Percentiles rank a stretch among this genome's conserved stretches.
Evolutionary conservation across 2,329 filamentous ascomycete genomes (phyloP).

Genomic region (Colletotrichum spaethianum): DNA sequence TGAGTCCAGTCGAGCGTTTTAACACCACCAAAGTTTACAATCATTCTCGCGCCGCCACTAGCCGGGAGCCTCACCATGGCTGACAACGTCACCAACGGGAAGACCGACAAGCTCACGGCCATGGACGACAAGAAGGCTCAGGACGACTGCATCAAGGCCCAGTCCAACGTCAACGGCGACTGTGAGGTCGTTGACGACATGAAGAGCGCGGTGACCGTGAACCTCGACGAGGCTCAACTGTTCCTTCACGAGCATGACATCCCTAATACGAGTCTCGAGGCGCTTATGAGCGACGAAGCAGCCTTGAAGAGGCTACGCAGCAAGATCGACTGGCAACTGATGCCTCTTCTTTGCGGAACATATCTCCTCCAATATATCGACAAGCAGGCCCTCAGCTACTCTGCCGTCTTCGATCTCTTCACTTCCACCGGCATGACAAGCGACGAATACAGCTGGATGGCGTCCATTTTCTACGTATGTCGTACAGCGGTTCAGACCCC

Average conservation of each 20-base stretch:
- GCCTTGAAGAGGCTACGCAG: slow-evolving; percentile 45
- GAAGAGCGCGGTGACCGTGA: slow-evolving; percentile 36
- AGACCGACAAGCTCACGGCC: too few relatives aligned
- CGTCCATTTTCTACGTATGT: slow-evolving; percentile 64
- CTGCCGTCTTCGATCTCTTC: slow-evolving; percentile 69
- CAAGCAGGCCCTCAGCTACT: slow-evolving; percentile 67
- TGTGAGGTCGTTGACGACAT: slow-evolving; percentile 15
- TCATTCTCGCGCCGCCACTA: too few relatives aligned
- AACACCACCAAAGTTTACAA: too few relatives aligned
- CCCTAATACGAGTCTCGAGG: slow-evolving; percentile 56
- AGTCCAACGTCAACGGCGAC: too few relatives aligned
- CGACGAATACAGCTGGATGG: slow-evolving; percentile 66
- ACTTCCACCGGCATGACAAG: slow-evolving; percentile 61
- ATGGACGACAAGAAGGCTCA: too few relatives aligned
- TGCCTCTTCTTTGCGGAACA: slow-evolving; percentile 66
- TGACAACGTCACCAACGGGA: too few relatives aligned
- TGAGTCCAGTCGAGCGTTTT: too few relatives aligned
- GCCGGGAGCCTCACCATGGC: too few relatives aligned
- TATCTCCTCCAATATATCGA: slow-evolving; percentile 69
- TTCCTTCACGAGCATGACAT: slow-evolving; percentile 65
- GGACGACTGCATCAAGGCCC: too few relatives aligned
- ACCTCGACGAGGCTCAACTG: slow-evolving; percentile 62
- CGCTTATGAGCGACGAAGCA: slow-evolving; percentile 59
- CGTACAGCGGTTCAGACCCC: too few relatives aligned
- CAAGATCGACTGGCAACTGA: slow-evolving; percentile 64